Percentiles rank a stretch among this genome's conserved stretches.
phyloP scores from a whole-genome alignment of 345 rosid genomes.

The Brassica napus region Da-Ae NC_063436.1:15772001-15772500 shows the following conservation, averaged over 20 bases:
- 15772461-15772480: conserved; percentile 28
- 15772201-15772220: conserved; percentile 38
- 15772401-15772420: not conserved
- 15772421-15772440: not conserved
- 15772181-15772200: conserved; percentile 31
- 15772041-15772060: too few species aligned
- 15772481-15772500: conserved; percentile 30
- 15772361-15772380: not conserved
- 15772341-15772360: not conserved
- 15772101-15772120: not conserved
- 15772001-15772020: not conserved
- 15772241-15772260: conserved; percentile 18
- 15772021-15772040: too few species aligned
- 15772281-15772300: conserved; percentile 22
- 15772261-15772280: conserved; percentile 16
- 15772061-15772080: not conserved
- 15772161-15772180: conserved; percentile 40
- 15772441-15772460: conserved; percentile 1
- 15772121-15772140: not conserved
- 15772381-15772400: not conserved
- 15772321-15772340: conserved; percentile 17
- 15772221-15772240: conserved; percentile 39
- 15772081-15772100: not conserved
- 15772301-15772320: conserved; percentile 33
- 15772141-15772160: conserved; percentile 39